Conservation (phyloP, 2,329 filamentous ascomycete genomes). For the Fusarium gaditjirri region DNA sequence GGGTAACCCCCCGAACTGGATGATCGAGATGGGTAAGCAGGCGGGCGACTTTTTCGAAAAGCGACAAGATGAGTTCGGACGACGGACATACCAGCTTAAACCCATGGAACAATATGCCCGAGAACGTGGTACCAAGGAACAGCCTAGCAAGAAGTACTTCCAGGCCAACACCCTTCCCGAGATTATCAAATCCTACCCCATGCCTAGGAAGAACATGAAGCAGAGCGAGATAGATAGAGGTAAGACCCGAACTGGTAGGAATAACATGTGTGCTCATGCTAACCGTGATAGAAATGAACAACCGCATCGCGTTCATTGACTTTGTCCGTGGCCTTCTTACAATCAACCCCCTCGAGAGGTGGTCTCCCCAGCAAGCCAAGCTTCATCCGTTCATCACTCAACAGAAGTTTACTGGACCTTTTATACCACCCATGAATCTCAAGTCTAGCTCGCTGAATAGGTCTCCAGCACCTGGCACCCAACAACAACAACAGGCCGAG, state of each 20-base stretch:
- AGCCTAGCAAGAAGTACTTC: constrained; percentile 99
- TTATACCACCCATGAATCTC: constrained; percentile 96
- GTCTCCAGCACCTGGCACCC: constrained; percentile 90
- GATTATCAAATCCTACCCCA: constrained; percentile 97
- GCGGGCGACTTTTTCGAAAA: constrained; percentile 98
- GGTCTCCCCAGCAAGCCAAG: constrained; percentile 98
- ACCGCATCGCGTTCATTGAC: constrained; percentile 96
- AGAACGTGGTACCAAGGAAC: constrained; percentile 96
- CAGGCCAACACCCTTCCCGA: constrained; percentile 92
- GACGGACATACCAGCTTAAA: constrained; percentile 91
- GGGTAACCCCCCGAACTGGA: constrained; percentile 95
- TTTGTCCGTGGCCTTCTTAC: constrained; percentile 93
- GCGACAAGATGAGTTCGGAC: constrained; percentile 87
- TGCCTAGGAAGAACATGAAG: constrained; percentile 99
- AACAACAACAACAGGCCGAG: constrained; percentile 95
- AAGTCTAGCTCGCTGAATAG: constrained; percentile 87
- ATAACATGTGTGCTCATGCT: constrained; percentile 2
- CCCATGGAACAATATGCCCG: constrained; percentile 98
- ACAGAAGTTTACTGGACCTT: constrained; percentile 94
- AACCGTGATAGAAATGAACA: constrained; percentile 86
- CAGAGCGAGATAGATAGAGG: constrained; percentile 95
- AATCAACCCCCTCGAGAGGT: constrained; percentile 94
- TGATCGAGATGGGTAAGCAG: constrained; percentile 99
- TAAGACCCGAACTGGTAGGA: constrained; percentile 52
- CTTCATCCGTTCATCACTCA: constrained; percentile 98